Base-by-base conservation (phyloP, 495 filamentous ascomycete genomes). In the Tuber magnatum region DNA sequence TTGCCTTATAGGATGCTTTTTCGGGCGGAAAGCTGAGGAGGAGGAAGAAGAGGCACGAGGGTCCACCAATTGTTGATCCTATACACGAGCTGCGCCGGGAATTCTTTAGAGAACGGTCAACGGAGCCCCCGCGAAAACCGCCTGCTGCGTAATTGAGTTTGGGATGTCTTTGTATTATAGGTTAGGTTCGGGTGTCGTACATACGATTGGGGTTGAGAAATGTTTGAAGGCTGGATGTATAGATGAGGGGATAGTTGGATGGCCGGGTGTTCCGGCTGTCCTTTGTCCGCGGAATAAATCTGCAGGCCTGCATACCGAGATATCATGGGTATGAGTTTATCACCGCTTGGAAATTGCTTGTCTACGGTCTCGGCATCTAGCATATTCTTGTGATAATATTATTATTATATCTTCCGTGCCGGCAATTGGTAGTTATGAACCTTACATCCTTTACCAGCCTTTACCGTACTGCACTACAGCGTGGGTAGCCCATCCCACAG, bases 11-110 rank as follows among this genome's bases (percentile, higher is more conserved):
- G 28, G n/a, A 51, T 28, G 48, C 72, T 44, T 40, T 79, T 48
- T 32, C 61, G 16, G 43, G 42, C 8, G 65, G 70, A 42, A 16
- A 71, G 72, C 32, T 68, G 71, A 32, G 40, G 46, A n/a, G 61
- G 69, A 65, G 46, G 72, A 51, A 76, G 79, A 61, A 41, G 39
- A 43, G n/a, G 68, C 10, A 7, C 16, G 38, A 44, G 69, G 24
- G 32, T 4, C 44, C 8, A 6, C 35, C 16, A 46, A n/a, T 38
- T 39, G 71, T 74, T 38, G 70, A 48, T 61, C 69, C 39, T 20
- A 32, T 71, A 71, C 12, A 71, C 35, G 18, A 41, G 69, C 5
- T 2, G 20, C 39, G 18, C 39, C 39, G 24, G 28, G 28, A 43
- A 40, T 18, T n/a, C 10, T 2, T 43, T 32, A 24, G 35, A 18